Conservation (phyloP, 2,329 filamentous ascomycete genomes). For the Dothistroma pini region DNA sequence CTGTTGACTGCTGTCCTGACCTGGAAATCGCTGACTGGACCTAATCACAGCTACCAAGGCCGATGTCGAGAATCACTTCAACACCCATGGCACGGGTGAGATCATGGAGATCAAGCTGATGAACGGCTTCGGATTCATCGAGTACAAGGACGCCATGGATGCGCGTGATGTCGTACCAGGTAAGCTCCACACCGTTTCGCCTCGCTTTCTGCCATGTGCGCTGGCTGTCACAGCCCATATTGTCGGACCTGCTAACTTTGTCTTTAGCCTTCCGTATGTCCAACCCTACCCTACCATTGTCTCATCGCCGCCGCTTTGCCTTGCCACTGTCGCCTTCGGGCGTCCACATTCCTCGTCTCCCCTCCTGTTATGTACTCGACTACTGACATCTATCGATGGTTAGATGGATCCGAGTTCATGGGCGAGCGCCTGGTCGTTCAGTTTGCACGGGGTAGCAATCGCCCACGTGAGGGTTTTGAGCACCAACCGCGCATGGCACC, state of each 20-base stretch:
- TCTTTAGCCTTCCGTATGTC: slow-evolving; percentile 54
- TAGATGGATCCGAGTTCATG: slow-evolving; percentile 98
- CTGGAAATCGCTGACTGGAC: slow-evolving; percentile 45
- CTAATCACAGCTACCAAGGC: slow-evolving; percentile 78
- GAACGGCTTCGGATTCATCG: slow-evolving; percentile 99
- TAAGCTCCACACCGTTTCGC: slow-evolving; percentile 48
- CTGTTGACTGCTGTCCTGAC: slow-evolving; percentile 16
- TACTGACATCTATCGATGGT: slow-evolving; percentile 33
- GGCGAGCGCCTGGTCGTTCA: slow-evolving; percentile 96
- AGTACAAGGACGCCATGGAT: slow-evolving; percentile 98
- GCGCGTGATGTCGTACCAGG: slow-evolving; percentile 97
- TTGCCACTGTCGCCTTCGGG: slow-evolving; percentile 15
- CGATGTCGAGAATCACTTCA: slow-evolving; percentile 94
- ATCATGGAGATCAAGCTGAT: slow-evolving; percentile 99
- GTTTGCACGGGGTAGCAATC: slow-evolving; percentile 81
- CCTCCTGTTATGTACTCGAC: slow-evolving; percentile 25
- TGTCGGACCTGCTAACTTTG: slow-evolving; percentile 22
- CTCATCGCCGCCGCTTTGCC: slow-evolving; percentile 10
- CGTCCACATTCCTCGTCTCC: slow-evolving; percentile 7
- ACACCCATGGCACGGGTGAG: slow-evolving; percentile 90
- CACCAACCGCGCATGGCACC: slow-evolving; percentile 64
- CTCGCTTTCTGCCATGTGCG: slow-evolving; percentile 14
- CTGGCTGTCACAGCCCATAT: slow-evolving; percentile 15
- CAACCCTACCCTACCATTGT: slow-evolving; percentile 9
- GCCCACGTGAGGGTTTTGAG: slow-evolving; percentile 61